Base-by-base conservation (phyloP, 1,284 basidiomycete species). In the Meripilus lineatus region DNA sequence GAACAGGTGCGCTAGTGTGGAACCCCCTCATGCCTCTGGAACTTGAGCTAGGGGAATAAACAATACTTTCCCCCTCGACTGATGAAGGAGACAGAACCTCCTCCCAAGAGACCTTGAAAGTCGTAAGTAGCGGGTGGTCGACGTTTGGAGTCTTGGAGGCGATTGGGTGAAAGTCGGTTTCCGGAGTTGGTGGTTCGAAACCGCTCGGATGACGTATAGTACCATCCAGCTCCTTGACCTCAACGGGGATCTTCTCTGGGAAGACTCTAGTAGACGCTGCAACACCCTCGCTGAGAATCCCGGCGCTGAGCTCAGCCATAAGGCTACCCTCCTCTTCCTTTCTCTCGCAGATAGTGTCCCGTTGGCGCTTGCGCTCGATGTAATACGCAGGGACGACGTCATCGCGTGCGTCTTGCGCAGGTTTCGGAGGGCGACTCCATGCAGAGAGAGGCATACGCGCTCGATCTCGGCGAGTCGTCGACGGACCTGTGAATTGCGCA, bases 161-260 rank as follows among this genome's bases (percentile, higher is more conserved):
- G 21, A 54, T 49, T 7, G 58, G 57, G 38, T 59, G 59, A 53
- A 64, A 64, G n/a, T 58, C 53, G 5, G 61, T 58, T 38, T 58
- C 60, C 13, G 61, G 55, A 0, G 62, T 62, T 3, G 63, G 63
- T 6, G 62, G 63, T 41, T 55, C 54, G 44, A 64, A 65, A 13
- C 63, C 63, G 41, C 58, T 61, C 4, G 63, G 59, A 26, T 63
- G 62, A 14, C 50, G 45, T 20, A 64, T 54, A 1, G 51, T 52
- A 40, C 64, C 64, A 48, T 65, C 61, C 20, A 50, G 47, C 25
- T 42, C 42, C 18, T 49, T 40, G 35, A 65, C 54, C 52, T 66
- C 64, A 30, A 61, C 61, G 22, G 62, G 64, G 35, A 65, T 62
- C 55, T 67, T 65, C 48, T 58, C 58, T 13, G 61, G 59, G 4